These are phyloP conservation scores for Coprinopsis marcescibilis DNA, from an alignment of 768 basidiomycete species.

Conservation along the genomic window DNA sequence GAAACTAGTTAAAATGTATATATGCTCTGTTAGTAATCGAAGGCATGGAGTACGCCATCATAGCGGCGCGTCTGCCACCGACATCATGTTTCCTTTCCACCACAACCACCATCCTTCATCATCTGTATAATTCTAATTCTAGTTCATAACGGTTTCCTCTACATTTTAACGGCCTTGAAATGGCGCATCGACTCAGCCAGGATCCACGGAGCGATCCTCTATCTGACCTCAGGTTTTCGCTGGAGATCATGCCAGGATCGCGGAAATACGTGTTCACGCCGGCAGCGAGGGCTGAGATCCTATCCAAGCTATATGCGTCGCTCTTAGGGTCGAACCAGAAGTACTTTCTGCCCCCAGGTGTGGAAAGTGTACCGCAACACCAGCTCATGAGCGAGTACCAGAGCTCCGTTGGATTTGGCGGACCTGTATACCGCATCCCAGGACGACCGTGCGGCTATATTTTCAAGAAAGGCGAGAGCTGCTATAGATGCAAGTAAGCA, in stretches of 20 bases:
- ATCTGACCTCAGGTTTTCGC: slow-evolving; percentile 65
- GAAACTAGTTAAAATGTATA: background rate
- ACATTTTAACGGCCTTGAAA: background rate
- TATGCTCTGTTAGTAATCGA: background rate
- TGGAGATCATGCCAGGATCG: slow-evolving; percentile 78
- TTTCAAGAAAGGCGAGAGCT: slow-evolving; percentile 87
- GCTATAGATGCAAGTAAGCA: slow-evolving; percentile 90
- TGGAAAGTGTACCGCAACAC: slow-evolving; percentile 56
- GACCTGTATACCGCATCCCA: slow-evolving; percentile 52
- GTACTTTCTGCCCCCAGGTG: slow-evolving; percentile 65
- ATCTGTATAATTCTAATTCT: background rate
- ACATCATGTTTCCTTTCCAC: slow-evolving; percentile 7
- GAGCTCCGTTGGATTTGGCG: slow-evolving; percentile 46
- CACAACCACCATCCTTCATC: slow-evolving; percentile 14
- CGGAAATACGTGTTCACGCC: slow-evolving; percentile 73
- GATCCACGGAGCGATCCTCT: slow-evolving; percentile 44
- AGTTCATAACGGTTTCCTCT: too few species aligned
- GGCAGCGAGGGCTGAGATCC: slow-evolving; percentile 70
- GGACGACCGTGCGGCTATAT: slow-evolving; percentile 79
- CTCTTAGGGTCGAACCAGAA: slow-evolving; percentile 77
- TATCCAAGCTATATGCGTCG: slow-evolving; percentile 74
- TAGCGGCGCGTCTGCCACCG: background rate
- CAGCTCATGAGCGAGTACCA: slow-evolving; percentile 69
- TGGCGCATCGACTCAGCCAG: slow-evolving; percentile 14
- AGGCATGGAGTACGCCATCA: too few species aligned